Percentiles rank a stretch among this genome's conserved stretches.
Conservation (phyloP, 1,284 basidiomycete species). For the Cutaneotrichosporon dermatis region DNA sequence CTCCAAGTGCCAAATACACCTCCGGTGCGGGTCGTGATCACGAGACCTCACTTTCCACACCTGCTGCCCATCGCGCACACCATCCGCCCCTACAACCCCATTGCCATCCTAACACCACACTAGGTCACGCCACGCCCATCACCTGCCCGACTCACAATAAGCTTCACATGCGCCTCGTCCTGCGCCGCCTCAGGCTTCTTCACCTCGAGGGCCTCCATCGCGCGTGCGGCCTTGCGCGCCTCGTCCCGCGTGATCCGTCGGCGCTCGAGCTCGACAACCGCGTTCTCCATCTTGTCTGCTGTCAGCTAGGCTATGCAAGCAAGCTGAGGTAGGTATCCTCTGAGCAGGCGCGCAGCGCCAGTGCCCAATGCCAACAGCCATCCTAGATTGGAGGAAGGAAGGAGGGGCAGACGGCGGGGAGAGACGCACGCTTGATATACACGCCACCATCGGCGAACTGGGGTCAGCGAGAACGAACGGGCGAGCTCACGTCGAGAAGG, state of each 20-base stretch:
- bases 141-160: slow-evolving; percentile 29
- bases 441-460: slow-evolving; percentile 45
- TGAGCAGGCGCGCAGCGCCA: too few species aligned
- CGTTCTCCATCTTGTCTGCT: slow-evolving; percentile 40
- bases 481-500: slow-evolving; percentile 34
- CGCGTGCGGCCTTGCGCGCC: slow-evolving; percentile 38
- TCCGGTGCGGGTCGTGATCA: too few species aligned
- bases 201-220: slow-evolving; percentile 39
- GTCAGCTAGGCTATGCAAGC: slow-evolving; percentile 1
- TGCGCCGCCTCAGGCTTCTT: slow-evolving; percentile 15
- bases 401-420: neutral
- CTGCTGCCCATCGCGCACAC: too few species aligned
- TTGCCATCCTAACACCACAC: too few species aligned
- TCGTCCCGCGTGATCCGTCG: slow-evolving; percentile 37
- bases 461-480: slow-evolving; percentile 6
- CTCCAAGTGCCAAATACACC: too few species aligned
- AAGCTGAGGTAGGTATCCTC: too few species aligned
- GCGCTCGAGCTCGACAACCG: slow-evolving; percentile 37
- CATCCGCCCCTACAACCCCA: too few species aligned
- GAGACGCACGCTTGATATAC: slow-evolving; percentile 40
- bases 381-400: neutral
- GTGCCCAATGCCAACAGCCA: too few species aligned
- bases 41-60: too few species aligned
- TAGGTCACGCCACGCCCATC: too few species aligned
- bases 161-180: slow-evolving; percentile 38